These are phyloP conservation scores for Hypoxylon sp. DNA, from an alignment of 2,329 filamentous ascomycete genomes.

Conservation along the genomic window DNA sequence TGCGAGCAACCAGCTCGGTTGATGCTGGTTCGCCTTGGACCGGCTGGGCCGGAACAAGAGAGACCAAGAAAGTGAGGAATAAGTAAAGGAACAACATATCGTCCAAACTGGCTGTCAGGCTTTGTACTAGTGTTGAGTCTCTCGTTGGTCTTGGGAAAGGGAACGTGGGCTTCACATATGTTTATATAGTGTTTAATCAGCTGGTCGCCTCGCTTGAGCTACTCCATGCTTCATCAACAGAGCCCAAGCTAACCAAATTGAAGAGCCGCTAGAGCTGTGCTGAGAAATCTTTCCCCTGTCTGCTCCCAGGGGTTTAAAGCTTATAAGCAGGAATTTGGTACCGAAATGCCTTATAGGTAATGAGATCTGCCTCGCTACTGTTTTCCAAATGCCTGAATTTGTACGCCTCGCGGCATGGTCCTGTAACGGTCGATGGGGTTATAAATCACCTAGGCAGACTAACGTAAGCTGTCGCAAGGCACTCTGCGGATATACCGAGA, in stretches of 20 bases:
- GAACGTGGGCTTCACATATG: not conserved
- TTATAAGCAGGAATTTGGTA: not conserved
- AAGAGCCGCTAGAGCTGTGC: not conserved
- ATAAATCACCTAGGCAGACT: not conserved
- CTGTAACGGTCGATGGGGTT: conserved; percentile 1
- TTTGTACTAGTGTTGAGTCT: not conserved
- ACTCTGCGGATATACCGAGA: not conserved
- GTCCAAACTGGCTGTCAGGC: not conserved
- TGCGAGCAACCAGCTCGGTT: conserved; percentile 1
- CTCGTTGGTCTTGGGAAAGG: not conserved
- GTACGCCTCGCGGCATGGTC: conserved; percentile 22
- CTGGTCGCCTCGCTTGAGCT: not conserved
- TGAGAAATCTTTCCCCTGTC: not conserved
- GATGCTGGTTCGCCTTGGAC: conserved; percentile 26
- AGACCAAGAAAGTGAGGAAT: conserved; percentile 14
- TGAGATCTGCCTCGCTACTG: conserved; percentile 4
- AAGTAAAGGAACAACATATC: conserved; percentile 21
- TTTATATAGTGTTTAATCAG: conserved; percentile 18
- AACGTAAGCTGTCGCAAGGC: conserved; percentile 11
- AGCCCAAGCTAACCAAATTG: too few relatives aligned
- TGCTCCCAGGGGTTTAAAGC: not conserved
- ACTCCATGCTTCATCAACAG: not conserved
- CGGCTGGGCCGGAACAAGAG: not conserved
- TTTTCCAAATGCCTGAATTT: not conserved
- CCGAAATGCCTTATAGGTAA: not conserved